These are phyloP conservation scores for Colletotrichum navitas DNA, from an alignment of 2,329 filamentous ascomycete species.

Conservation along the genomic window DNA sequence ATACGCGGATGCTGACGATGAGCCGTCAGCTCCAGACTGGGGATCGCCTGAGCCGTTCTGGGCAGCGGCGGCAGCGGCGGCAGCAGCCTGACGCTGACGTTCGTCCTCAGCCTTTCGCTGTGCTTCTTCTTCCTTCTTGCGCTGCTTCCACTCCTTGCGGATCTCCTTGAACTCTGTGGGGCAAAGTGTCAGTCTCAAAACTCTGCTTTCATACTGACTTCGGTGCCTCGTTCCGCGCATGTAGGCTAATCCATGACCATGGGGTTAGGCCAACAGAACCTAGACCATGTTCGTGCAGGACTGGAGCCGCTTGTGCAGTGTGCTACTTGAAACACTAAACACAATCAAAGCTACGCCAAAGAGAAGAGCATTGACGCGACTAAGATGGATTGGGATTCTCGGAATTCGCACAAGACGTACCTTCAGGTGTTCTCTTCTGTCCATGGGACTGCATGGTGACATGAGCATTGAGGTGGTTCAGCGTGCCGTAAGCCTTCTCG, in stretches of 20 bases:
- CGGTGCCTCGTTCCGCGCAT: slow-evolving; percentile 52
- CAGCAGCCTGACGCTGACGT: slow-evolving; percentile 69
- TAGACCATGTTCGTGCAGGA: neutral
- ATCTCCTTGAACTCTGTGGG: slow-evolving; percentile 96
- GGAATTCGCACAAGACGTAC: slow-evolving; percentile 66
- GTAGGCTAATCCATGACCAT: slow-evolving; percentile 61
- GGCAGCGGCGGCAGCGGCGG: slow-evolving; percentile 62
- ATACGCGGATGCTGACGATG: slow-evolving; percentile 69
- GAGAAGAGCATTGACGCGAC: neutral
- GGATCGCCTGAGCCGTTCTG: slow-evolving; percentile 64
- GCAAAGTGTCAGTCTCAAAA: slow-evolving; percentile 45
- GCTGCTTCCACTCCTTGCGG: slow-evolving; percentile 98
- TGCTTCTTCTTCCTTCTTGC: slow-evolving; percentile 98
- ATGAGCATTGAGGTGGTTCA: slow-evolving; percentile 97
- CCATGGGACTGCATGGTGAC: slow-evolving; percentile 99
- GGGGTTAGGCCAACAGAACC: slow-evolving; percentile 17
- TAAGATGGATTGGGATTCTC: neutral
- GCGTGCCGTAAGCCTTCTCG: slow-evolving; percentile 97
- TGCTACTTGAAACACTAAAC: neutral
- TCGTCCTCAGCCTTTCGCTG: slow-evolving; percentile 92
- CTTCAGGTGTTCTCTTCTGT: slow-evolving; percentile 94
- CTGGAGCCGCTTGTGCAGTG: neutral
- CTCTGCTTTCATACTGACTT: slow-evolving; percentile 43
- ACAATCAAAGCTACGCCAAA: neutral
- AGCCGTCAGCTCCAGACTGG: slow-evolving; percentile 62